Base-by-base conservation (phyloP, 2,329 filamentous ascomycete species). In the Neofusicoccum laricinum region DNA sequence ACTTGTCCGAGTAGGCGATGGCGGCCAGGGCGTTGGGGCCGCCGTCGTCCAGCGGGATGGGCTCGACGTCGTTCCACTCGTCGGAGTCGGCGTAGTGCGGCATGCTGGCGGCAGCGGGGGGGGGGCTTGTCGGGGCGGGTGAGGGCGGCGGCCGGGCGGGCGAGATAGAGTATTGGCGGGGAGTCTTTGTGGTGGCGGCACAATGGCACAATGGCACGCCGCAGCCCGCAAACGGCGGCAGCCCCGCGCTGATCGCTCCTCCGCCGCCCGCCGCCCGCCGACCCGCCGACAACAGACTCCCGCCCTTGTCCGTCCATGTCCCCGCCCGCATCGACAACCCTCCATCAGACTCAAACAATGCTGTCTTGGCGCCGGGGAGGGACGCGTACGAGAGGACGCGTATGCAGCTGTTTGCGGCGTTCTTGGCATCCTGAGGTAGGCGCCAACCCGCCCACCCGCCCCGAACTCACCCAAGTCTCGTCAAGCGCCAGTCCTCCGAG, bases 1-100 rank as follows among this genome's bases (percentile, higher is more conserved):
- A 99, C 68, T 95, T 90, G 36, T 92, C 88, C 2, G 90, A 87
- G 78, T 99, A 99, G 65, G 93, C 89, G 77, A 99, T 99, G 65
- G 89, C 87, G n/a, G 94, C 94, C 65, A 99, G 86, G 32, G 94
- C 92, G 69, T 89, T 79, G 65, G 78, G 74, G 36, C 83, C 90
- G 66, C 92, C 91, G 78, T 97, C 93, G 73, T 92, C 85, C 71
- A 95, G 88, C 3, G 91, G 88, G 64, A 98, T 90, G 19, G 93
- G 93, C 61, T 87, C 82, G 59, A 97, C 84, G 79, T 96, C 92
- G 69, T 91, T 88, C 94, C 93, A 98, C 67, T 83, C 84, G 1
- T 91, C 88, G 75, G 93, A 88, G 66, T 84, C 81, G 59, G 85
- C 82, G 75, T 91, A 90, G 71, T 75, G 72, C 50, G 70, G 71